Conservation (phyloP, 345 rosid genomes). For the Theobroma cacao region DNA sequence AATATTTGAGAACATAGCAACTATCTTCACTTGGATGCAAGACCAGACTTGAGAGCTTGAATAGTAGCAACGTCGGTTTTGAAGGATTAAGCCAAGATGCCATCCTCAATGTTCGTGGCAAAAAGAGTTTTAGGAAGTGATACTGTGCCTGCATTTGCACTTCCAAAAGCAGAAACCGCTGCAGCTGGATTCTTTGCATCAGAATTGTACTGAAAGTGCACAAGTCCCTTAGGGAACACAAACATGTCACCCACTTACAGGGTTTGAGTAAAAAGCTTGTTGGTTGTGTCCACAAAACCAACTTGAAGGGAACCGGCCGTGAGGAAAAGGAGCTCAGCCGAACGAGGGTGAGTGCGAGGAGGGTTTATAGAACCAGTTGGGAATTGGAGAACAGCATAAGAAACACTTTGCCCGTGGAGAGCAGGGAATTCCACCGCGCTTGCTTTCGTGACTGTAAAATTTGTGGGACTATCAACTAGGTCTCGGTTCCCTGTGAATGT, state of each 20-base stretch:
- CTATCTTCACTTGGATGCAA: conserved; percentile 11
- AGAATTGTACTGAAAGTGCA: conserved; percentile 29
- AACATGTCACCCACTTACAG: conserved; percentile 32
- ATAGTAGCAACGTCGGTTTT: conserved; percentile 31
- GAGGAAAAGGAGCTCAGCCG: conserved; percentile 29
- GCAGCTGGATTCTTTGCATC: conserved; percentile 7
- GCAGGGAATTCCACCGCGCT: conserved; percentile 33
- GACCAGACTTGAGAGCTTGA: conserved; percentile 29
- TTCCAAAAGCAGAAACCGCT: conserved; percentile 29
- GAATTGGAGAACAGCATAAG: conserved; percentile 32
- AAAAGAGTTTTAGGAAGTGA: conserved; percentile 28
- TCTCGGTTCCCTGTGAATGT: conserved; percentile 29
- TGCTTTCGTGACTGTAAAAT: conserved; percentile 26
- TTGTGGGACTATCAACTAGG: neutral
- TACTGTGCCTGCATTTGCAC: conserved; percentile 31
- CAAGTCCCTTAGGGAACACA: conserved; percentile 41
- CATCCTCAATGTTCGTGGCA: conserved; percentile 29
- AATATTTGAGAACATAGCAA: neutral
- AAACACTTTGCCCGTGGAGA: conserved; percentile 40
- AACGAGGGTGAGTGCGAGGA: conserved; percentile 38
- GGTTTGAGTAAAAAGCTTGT: conserved; percentile 35
- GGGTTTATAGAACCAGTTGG: conserved; percentile 23
- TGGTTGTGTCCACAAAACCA: conserved; percentile 40
- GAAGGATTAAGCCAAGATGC: conserved; percentile 35
- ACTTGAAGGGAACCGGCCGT: conserved; percentile 30